Evolutionary conservation across 371 early-diverging fungal genomes (phyloP).

Genomic region (Massospora cicadina): DNA sequence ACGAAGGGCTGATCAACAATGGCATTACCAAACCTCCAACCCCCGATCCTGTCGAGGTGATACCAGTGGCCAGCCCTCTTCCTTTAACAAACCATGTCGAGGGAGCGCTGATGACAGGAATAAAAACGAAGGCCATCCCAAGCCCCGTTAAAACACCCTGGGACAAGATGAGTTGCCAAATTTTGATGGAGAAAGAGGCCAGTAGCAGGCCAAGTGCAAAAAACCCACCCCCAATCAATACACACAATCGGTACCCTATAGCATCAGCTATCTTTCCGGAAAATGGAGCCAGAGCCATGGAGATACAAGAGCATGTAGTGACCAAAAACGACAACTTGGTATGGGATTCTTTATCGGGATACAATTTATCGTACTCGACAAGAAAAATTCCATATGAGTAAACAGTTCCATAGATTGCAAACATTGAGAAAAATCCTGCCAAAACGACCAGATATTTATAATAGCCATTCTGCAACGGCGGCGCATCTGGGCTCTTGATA

Average conservation of each 20-base stretch:
- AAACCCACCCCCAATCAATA: not conserved
- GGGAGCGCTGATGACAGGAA: conserved; percentile 35
- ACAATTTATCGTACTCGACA: not conserved
- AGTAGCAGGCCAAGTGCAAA: conserved; percentile 2
- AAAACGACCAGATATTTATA: not conserved
- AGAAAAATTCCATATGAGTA: not conserved
- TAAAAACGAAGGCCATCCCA: conserved; percentile 32
- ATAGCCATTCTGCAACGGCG: not conserved
- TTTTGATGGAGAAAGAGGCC: conserved; percentile 11
- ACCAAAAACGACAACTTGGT: not conserved
- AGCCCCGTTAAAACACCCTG: conserved; percentile 31
- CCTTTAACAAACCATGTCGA: conserved; percentile 55
- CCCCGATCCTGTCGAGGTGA: conserved; percentile 59
- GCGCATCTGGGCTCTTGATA: not conserved
- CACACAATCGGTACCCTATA: not conserved
- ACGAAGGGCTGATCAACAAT: conserved; percentile 35
- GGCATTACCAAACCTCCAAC: conserved; percentile 60
- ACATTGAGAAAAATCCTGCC: not conserved
- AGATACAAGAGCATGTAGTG: not conserved
- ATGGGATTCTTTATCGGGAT: not conserved
- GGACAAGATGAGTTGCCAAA: conserved; percentile 35
- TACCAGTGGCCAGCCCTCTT: conserved; percentile 54
- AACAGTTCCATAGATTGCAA: not conserved
- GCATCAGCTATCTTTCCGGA: conserved; percentile 1
- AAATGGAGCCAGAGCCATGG: not conserved